A percentile compares a stretch with the other conserved stretches of the same genome.
Conservation (phyloP, 2,329 filamentous ascomycete genomes). For the Nannizziopsis barbatae region DNA sequence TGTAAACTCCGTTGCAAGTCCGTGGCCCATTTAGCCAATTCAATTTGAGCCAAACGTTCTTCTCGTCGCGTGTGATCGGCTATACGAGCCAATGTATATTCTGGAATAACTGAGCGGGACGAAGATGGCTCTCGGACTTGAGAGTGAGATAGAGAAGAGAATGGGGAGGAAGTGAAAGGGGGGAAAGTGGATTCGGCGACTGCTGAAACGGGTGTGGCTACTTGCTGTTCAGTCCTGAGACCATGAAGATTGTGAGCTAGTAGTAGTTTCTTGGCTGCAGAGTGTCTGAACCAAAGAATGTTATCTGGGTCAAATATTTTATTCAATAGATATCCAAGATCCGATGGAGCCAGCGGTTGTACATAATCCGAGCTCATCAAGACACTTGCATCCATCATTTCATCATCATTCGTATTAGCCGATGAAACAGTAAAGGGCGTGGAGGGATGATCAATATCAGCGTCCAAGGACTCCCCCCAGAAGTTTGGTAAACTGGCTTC, state of each 20-base stretch:
- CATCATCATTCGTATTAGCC: conserved; percentile 56
- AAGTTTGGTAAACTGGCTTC: conserved; percentile 52
- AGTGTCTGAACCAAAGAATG: conserved; percentile 68
- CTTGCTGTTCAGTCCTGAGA: conserved; percentile 10
- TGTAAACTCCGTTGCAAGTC: conserved; percentile 66
- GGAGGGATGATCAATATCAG: conserved; percentile 19
- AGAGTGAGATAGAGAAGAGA: conserved; percentile 18
- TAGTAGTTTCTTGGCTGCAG: conserved; percentile 69
- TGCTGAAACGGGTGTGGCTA: conserved; percentile 16
- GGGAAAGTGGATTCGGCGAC: conserved; percentile 23
- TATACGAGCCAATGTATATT: conserved; percentile 52
- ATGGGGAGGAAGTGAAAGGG: conserved; percentile 23
- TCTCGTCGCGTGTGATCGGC: conserved; percentile 50
- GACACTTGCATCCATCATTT: conserved; percentile 83
- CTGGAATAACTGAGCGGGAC: conserved; percentile 27
- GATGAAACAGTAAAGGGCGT: conserved; percentile 65
- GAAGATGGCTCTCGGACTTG: conserved; percentile 20
- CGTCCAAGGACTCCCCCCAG: conserved; percentile 20
- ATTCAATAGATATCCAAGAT: conserved; percentile 58
- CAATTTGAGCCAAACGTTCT: conserved; percentile 54
- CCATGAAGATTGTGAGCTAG: conserved; percentile 47
- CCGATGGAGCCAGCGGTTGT: conserved; percentile 65
- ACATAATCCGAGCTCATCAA: conserved; percentile 89
- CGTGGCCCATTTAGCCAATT: conserved; percentile 69
- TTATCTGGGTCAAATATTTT: conserved; percentile 68